A percentile compares a stretch with the other conserved stretches of the same genome.
Evolutionary conservation across 495 filamentous ascomycete species (phyloP).

Genomic region (Talaromyces liani): DNA sequence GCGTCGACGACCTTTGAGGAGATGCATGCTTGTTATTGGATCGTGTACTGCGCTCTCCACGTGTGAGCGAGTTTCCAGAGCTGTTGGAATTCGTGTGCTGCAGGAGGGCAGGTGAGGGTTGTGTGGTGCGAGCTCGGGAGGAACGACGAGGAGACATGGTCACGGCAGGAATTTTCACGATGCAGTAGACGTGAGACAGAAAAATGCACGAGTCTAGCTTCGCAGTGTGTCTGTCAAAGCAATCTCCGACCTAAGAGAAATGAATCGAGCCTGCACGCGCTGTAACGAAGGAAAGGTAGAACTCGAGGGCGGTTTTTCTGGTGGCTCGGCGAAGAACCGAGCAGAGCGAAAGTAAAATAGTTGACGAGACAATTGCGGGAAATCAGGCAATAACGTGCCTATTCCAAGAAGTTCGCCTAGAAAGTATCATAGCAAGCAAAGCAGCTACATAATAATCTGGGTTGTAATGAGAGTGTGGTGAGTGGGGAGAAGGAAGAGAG

Average conservation of each 20-base stretch:
- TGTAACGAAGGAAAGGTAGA: neutral
- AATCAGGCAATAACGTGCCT: conserved; percentile 1
- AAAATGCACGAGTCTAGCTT: neutral
- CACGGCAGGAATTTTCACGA: conserved; percentile 6
- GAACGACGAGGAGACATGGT: conserved; percentile 76
- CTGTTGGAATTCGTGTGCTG: conserved; percentile 69
- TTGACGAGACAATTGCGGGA: conserved; percentile 2
- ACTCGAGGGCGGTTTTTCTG: neutral
- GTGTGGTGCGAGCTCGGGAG: conserved; percentile 77
- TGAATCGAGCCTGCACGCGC: neutral
- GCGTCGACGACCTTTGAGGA: conserved; percentile 64
- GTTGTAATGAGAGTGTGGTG: conserved; percentile 6
- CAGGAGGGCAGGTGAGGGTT: conserved; percentile 57
- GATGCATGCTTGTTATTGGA: conserved; percentile 64
- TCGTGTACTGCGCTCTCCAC: conserved; percentile 63
- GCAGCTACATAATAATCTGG: conserved; percentile 44
- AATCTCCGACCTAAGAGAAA: neutral
- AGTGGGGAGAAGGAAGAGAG: conserved; percentile 8
- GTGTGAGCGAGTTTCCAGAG: conserved; percentile 61
- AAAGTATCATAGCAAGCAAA: conserved; percentile 21
- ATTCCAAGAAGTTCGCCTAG: conserved; percentile 19
- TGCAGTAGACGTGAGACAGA: neutral
- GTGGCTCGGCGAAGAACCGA: conserved; percentile 3
- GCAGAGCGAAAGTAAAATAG: neutral
- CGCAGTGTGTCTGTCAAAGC: neutral